phyloP scores from a whole-genome alignment of 257 asterid species.

The Eustoma russellianum region DNA sequence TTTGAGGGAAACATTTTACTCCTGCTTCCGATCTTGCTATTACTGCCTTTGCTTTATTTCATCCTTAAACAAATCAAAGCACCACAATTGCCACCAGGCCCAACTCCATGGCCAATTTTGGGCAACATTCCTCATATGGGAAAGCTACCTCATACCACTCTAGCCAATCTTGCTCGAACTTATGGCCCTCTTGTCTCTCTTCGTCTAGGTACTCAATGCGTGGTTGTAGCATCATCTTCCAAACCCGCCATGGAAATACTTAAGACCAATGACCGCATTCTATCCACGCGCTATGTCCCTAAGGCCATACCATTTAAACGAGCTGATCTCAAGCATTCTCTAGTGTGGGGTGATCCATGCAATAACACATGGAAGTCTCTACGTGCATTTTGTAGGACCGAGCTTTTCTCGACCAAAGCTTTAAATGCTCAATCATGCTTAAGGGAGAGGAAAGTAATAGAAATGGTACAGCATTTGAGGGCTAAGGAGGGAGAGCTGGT shows the following conservation, averaged over 20 bases:
- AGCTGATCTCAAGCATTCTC: conserved; percentile 19
- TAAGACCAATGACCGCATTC: conserved; percentile 18
- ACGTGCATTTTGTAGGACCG: conserved; percentile 4
- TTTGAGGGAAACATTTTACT: no score
- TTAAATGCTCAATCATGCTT: no score
- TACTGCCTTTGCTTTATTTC: no score
- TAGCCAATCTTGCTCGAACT: conserved; percentile 21
- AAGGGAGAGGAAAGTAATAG: no score
- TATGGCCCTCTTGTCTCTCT: conserved; percentile 38
- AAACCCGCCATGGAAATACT: conserved; percentile 27
- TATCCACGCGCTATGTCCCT: conserved; percentile 25
- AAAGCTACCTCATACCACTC: conserved; percentile 14
- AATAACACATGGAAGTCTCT: conserved; percentile 17
- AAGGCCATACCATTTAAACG: neutral
- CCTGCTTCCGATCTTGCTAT: no score
- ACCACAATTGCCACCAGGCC: conserved; percentile 35
- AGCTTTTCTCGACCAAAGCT: no score
- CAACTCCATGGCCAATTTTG: conserved; percentile 43
- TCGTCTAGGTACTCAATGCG: conserved; percentile 17
- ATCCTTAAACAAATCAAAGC: no score
- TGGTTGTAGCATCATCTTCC: conserved; percentile 40
- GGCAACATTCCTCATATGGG: conserved; percentile 25
- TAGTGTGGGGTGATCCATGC: conserved; percentile 17
- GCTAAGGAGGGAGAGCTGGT: no score
- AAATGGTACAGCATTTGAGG: no score